Evolutionary conservation across 371 early-diverging fungal genomes (phyloP), one percentile per base, ranked within the genome.

Genomic region (Globomyces sp.): DNA sequence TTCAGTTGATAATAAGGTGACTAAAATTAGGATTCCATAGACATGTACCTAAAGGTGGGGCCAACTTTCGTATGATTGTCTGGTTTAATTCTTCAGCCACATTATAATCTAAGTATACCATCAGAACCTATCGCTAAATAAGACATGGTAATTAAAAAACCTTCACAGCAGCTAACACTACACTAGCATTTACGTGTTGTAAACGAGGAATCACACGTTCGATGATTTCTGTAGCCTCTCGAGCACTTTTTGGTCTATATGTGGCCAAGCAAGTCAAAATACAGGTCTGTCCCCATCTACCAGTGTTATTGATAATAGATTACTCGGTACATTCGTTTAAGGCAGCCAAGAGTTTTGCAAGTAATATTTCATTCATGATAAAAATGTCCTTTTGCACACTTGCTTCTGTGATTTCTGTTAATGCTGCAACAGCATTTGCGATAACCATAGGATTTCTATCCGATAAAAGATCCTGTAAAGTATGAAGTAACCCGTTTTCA

Each of bases 141-240:
- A 24, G 24, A 24, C 24, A 24, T 24, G 24, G 24, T 24, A 24
- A 24, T 24, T 24, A 24, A 0, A 24, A 24, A 24, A 24, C 93
- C 77, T 92, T 91, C 64, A 94, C 87, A 2, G 96, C 87, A 2
- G 90, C 84, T 66, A 98, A 78, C 0, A 97, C 98, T 0, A 99
- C 95, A 53, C 91, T 90, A n/a, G 94, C 89, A 74, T 99, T 99
- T 39, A 93, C 96, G 75, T 99, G 99, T 73, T 96, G 96, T 40
- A 99, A 78, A 48, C 99, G 84, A 39, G 98, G 93, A 46, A 92
- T 65, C 5, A 98, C 92, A 58, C 96, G 92, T 74, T 99, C 97
- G 36, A 89, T 88, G 55, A 97, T 80, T 50, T 87, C 88, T 65
- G 89, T 91, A 0, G 98, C 96, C 66, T 99, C 97, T n/a, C 85